Percentiles rank a stretch among this genome's conserved stretches.
Evolutionary conservation across 2,329 filamentous ascomycete species (phyloP).

Genomic region (Pestalotiopsis sp.): DNA sequence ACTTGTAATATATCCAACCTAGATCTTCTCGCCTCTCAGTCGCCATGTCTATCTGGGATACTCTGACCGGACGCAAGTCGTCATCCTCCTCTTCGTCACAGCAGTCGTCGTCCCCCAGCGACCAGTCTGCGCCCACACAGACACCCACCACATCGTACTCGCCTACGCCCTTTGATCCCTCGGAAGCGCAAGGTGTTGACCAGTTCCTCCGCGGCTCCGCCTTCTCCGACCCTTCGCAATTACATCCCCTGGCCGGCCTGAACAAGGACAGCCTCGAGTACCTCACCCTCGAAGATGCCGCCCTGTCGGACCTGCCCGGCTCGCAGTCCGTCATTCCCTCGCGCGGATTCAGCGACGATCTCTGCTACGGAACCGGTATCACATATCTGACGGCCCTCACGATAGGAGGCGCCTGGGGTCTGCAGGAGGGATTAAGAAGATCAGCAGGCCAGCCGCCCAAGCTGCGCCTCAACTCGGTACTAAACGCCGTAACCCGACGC

Average conservation of each 20-base stretch:
- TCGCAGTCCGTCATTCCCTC: conserved; percentile 87
- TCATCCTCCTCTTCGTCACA: conserved; percentile 33
- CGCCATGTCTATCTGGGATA: conserved; percentile 62
- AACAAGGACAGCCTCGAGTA: conserved; percentile 95
- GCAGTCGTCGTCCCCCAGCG: conserved; percentile 32
- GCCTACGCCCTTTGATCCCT: conserved; percentile 67
- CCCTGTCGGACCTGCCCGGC: conserved; percentile 83
- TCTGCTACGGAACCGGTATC: conserved; percentile 95
- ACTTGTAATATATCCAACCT: neutral
- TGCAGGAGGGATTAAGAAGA: conserved; percentile 84
- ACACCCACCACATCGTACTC: conserved; percentile 54
- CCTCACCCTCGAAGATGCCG: conserved; percentile 88
- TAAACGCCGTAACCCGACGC: conserved; percentile 91
- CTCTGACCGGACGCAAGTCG: conserved; percentile 62
- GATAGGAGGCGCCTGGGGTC: conserved; percentile 86
- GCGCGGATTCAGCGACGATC: conserved; percentile 95
- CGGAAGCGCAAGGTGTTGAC: conserved; percentile 76
- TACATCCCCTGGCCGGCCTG: conserved; percentile 92
- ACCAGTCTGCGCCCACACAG: conserved; percentile 43
- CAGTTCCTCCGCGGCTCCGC: conserved; percentile 78
- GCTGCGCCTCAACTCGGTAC: conserved; percentile 87
- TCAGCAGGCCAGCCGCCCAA: conserved; percentile 80
- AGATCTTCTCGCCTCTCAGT: conserved; percentile 6
- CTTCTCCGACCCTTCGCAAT: conserved; percentile 81
- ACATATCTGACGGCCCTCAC: conserved; percentile 89